Evolutionary conservation across 371 early-diverging fungal genomes (phyloP), one percentile per base, ranked within the genome.

Genomic region (Mucor mucedo): DNA sequence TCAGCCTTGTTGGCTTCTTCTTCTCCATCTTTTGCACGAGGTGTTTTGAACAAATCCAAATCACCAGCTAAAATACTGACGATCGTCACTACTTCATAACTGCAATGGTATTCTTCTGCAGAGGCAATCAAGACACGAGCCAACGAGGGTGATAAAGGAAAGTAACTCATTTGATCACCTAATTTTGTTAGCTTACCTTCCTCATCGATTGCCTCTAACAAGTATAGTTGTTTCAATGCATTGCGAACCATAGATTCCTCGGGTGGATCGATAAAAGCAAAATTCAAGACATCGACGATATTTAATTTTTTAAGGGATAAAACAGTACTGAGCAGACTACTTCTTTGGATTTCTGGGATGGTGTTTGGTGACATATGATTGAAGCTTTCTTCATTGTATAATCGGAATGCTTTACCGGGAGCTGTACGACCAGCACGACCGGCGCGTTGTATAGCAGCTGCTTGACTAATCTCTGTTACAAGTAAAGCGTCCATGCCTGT

Each of bases 191-290:
- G 71, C 41, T 88, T 86, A 39, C 98, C 98, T 5, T 84, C 82
- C 29, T 89, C 88, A 68, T 98, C 95, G 35, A 99, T 87, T 0
- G 96, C 99, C n/a, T 97, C 99, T 14, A 99, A 76, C 11, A 95
- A 84, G 71, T 93, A 96, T 5, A 99, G 82, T 65, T 95, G 95
- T 68, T 92, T 94, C 38, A 98, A 75, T 0, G 98, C 95, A 8
- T 89, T 89, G 54, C 85, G 86, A 11, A 97, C 80, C 14, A 94
- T 82, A n/a, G 88, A 84, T 5, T 91, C 86, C 16, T 93, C 91
- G 14, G 99, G 99, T 16, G 92, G 91, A 74, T 98, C 98, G 77
- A 98, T 91, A 71, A 97, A 98, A 65, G 98, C 96, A 81, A 99
- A 99, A 56, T 90, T 87, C 54, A 95, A 71, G 30, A 99, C 81